These are phyloP conservation scores for Chlamydomonas eustigma DNA, from an alignment of 139 green algal genomes.

Conservation along the genomic window DNA sequence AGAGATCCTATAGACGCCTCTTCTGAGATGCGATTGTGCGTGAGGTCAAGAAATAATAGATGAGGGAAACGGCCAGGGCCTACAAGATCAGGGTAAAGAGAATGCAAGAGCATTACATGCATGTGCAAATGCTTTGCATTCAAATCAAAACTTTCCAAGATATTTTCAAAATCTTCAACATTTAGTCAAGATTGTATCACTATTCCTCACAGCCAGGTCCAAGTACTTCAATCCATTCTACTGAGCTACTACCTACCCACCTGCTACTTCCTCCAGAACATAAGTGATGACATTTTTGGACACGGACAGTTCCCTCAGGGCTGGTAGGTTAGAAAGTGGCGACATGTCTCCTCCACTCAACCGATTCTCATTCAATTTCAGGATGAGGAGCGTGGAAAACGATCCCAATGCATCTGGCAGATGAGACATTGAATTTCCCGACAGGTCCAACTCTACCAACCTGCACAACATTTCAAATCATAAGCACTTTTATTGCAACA, in stretches of 20 bases:
- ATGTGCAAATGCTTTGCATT: no score
- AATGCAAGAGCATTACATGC: no score
- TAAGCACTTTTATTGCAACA: no score
- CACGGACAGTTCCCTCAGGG: conserved; percentile 12
- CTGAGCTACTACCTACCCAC: no score
- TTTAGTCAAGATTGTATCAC: no score
- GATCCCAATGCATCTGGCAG: conserved; percentile 20
- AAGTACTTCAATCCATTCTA: no score
- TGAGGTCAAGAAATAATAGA: conserved; percentile 30
- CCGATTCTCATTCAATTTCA: conserved; percentile 27
- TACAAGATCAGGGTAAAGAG: not conserved
- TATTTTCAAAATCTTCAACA: no score
- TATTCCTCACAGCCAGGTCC: no score
- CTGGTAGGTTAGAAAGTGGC: conserved; percentile 14
- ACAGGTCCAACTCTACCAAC: conserved; percentile 34
- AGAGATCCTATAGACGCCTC: conserved; percentile 14
- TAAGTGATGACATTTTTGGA: conserved; percentile 6
- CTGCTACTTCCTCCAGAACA: not conserved
- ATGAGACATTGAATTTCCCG: conserved; percentile 7
- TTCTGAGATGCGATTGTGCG: conserved; percentile 11
- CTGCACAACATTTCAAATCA: conserved; percentile 7
- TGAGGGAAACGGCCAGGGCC: not conserved
- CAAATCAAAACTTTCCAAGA: no score
- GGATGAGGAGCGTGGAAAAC: conserved; percentile 14
- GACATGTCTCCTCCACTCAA: conserved; percentile 17